Base-by-base conservation (phyloP, 2,329 filamentous ascomycete genomes). In the Colletotrichum lindemuthianum region DNA sequence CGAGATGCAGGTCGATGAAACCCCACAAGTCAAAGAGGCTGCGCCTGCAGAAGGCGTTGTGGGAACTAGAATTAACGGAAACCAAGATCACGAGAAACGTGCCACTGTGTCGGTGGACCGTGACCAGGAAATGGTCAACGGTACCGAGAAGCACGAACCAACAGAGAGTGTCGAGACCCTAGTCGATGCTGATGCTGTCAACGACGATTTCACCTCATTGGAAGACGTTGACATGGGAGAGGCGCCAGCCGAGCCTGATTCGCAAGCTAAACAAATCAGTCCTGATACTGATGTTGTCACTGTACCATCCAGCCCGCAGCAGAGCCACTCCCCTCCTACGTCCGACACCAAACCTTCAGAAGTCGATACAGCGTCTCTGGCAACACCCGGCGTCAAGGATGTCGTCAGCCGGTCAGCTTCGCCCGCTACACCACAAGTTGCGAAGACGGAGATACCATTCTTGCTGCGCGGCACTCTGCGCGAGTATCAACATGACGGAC, bases 401-500 rank as follows among this genome's bases (percentile, higher is more conserved):
- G 71, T 72, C 5, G 69, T 68, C 37, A 78, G 76, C 60, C 68
- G 75, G 7, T 75, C 73, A 8, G 67, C 70, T 0, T 77, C 77
- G 3, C 72, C 75, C 2, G 69, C 73, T 13, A 71, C 76, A 1
- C 49, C 58, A 37, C 58, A 59, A 13, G 56, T 41, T 9, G 82
- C 84, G 63, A 91, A 90, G 69, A 94, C 89, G 0, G 88, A 91
- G 8, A 86, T 96, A 10, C 94, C 93, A 0, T 91, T 93, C 66
- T 84, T 99, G 10, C 82, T 97, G 0, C 90, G 96, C 53, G 96
- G 96, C 16, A 97, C 88, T 1, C 81, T 99, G 10, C 91, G 96
- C 75, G 95, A 97, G 75, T 99, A 99, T 73, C 96, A 99, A 71
- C 96, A 97, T 72, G 92, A 92, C 72, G 96, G 96, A n/a, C 81